These are phyloP conservation scores for Calocera viscosa DNA, from an alignment of 768 basidiomycete genomes.

Conservation along the genomic window DNA sequence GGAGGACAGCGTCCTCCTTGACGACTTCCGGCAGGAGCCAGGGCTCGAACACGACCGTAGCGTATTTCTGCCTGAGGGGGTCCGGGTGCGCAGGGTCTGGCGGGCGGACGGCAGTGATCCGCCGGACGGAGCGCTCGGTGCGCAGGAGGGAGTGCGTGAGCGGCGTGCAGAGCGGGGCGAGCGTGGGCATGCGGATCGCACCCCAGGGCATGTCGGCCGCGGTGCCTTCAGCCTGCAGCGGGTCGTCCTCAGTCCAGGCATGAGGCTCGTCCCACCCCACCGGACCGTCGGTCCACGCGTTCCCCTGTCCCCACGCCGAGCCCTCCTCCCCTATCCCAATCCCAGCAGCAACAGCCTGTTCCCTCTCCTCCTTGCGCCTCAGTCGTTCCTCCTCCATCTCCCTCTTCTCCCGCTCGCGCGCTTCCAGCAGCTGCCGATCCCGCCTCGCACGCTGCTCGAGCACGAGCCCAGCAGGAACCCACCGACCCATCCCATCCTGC, in stretches of 20 bases:
- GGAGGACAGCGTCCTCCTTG: slow-evolving; percentile 31
- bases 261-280: not conserved
- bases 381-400: not conserved
- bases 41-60: slow-evolving; percentile 41
- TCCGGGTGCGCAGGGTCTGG: slow-evolving; percentile 26
- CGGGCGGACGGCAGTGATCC: slow-evolving; percentile 37
- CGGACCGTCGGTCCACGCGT: not conserved
- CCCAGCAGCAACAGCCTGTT: not conserved
- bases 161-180: slow-evolving; percentile 48
- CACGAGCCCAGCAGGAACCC: not conserved
- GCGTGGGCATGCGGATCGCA: slow-evolving; percentile 29
- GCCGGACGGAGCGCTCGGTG: slow-evolving; percentile 52
- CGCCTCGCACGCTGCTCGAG: not conserved
- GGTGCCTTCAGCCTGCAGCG: slow-evolving; percentile 12
- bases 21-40: slow-evolving; percentile 34
- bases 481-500: not conserved
- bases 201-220: slow-evolving; percentile 13
- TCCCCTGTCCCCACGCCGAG: not conserved
- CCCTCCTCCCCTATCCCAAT: too few relatives aligned
- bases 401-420: not conserved
- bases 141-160: slow-evolving; percentile 52
- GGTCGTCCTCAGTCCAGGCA: not conserved
- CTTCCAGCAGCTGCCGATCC: not conserved
- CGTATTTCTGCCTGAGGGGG: slow-evolving; percentile 21
- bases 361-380: not conserved